Conservation (phyloP, 139 green algal genomes). For the Chlamydomonas incerta region DNA sequence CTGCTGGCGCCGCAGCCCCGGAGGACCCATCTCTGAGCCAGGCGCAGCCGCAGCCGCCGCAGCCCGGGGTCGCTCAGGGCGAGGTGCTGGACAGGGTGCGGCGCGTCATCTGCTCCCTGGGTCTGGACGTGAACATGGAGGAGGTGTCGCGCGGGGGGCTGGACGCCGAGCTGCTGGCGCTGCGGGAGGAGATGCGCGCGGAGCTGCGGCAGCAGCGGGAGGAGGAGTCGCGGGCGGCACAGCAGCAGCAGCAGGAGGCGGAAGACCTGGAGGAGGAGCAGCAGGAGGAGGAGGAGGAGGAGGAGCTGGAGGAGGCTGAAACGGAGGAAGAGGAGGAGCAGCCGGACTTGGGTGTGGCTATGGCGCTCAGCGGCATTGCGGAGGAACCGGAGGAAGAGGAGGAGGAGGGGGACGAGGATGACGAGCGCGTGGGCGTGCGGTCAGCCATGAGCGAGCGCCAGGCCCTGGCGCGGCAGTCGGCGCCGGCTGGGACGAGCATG, state of each 20-base stretch:
- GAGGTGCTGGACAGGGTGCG: constrained; percentile 1
- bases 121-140: constrained; percentile 5
- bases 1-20: too few species aligned
- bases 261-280: not conserved
- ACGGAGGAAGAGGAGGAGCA: too few species aligned
- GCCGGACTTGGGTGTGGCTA: too few species aligned
- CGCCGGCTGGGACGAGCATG: too few species aligned
- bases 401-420: too few species aligned
- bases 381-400: too few species aligned
- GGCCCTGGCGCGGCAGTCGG: too few species aligned
- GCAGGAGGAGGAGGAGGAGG: not conserved
- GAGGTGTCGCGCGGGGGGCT: not conserved
- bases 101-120: not conserved
- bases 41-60: too few species aligned
- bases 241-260: not conserved
- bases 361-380: too few species aligned
- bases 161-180: constrained; percentile 24
- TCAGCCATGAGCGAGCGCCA: not conserved
- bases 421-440: too few species aligned
- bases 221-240: not conserved
- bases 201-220: constrained; percentile 5
- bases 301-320: not conserved
- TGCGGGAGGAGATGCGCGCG: not conserved
- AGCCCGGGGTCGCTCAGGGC: not conserved
- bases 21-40: not conserved